A percentile compares a stretch with the other conserved stretches of the same genome.
These are phyloP conservation scores for Verbascum thapsus DNA, from an alignment of 257 asterid genomes.

Conservation along the genomic window DNA sequence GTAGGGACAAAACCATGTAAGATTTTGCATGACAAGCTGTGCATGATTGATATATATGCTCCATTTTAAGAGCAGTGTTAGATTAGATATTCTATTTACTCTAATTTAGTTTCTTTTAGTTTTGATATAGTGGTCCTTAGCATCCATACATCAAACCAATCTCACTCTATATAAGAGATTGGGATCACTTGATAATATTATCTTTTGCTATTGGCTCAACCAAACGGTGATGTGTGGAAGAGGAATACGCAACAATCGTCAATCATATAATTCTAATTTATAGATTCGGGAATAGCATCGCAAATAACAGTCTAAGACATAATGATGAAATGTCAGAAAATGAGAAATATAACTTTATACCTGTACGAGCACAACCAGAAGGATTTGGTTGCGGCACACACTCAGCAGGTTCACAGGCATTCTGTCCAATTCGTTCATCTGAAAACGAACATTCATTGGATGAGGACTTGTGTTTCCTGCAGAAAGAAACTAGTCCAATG, in stretches of 20 bases:
- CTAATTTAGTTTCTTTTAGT: too few relatives aligned
- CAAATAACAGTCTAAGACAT: constrained; percentile 8
- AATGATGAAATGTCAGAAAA: constrained; percentile 10
- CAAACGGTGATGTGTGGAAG: constrained; percentile 8
- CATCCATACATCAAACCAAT: too few relatives aligned
- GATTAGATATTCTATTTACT: too few relatives aligned
- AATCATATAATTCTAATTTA: constrained; percentile 18
- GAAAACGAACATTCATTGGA: constrained; percentile 58
- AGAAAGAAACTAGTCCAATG: constrained; percentile 89
- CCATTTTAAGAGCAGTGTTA: too few relatives aligned
- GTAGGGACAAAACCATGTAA: too few relatives aligned
- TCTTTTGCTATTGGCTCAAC: too few relatives aligned
- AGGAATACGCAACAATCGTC: constrained; percentile 26
- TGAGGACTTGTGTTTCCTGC: constrained; percentile 81
- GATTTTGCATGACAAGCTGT: too few relatives aligned
- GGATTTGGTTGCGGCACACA: constrained; percentile 72
- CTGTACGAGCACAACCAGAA: constrained; percentile 94
- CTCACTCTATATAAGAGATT: too few relatives aligned
- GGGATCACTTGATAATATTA: too few relatives aligned
- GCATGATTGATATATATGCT: too few relatives aligned
- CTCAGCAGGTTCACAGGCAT: constrained; percentile 52
- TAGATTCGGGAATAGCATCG: constrained; percentile 14
- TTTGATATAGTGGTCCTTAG: too few relatives aligned
- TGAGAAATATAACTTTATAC: constrained; percentile 42
- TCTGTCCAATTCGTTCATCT: constrained; percentile 50